Base-by-base conservation (phyloP, 2,329 filamentous ascomycete genomes). In the Paecilomyces variotii region DNA sequence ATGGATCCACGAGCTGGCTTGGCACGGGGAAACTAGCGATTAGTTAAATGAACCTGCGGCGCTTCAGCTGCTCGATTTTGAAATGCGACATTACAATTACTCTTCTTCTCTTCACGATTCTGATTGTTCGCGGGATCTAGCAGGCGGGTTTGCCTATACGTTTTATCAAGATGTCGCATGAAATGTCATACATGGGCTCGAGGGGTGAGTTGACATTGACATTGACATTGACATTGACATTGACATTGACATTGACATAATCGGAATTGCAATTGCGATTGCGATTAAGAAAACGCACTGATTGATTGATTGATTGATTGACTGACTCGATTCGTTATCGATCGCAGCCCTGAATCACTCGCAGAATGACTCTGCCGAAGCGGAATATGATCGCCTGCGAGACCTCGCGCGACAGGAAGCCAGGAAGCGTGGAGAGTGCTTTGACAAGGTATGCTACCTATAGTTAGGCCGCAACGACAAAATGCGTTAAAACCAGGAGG, bases 381-480 rank as follows among this genome's bases (percentile, higher is more conserved):
- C 82, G 65, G 92, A 97, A 78, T 97, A 97, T 76, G 92, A 97
- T 72, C 89, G 90, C 57, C 83, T 97, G 52, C 90, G 94, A 68
- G 87, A 88, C 65, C 82, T 92, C 19, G 94, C 93, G 19, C 86
- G 90, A 63, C 81, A 86, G 67, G 92, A 96, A 80, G 90, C 88
- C 59, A 79, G 81, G 56, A 90, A 94, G 78, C 88, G 90, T 65
- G 84, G 84, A 63, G 81, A 83, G 56, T 96, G 89, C 78, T 92
- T 91, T 70, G 84, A 90, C 63, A 80, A 81, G 69, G 87, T 90
- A 78, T 27, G 6, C 28, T 34, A 19, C 19, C 19, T 19, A 19
- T 19, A 19, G 19, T 19, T 19, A 19, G 19, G 1, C 19, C 19
- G 19, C n/a, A n/a, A n/a, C n/a, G n/a, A n/a, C n/a, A n/a, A n/a